Evolutionary conservation across 768 basidiomycete species (phyloP).

Genomic region (Boletus huronensis): DNA sequence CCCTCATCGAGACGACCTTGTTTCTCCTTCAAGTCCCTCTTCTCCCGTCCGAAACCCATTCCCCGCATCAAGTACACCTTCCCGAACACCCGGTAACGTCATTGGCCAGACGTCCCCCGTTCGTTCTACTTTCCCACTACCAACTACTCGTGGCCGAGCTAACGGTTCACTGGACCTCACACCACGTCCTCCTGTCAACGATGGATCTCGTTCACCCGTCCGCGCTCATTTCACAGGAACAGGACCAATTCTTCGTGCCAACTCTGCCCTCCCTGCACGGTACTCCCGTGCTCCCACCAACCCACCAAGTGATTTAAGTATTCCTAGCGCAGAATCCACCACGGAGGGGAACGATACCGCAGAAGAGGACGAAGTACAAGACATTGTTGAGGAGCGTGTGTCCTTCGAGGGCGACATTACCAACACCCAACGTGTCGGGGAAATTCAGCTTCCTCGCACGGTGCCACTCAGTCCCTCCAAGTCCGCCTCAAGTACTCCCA

Average conservation of each 20-base stretch:
- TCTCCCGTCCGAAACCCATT: constrained; percentile 29
- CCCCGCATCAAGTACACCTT: constrained; percentile 12
- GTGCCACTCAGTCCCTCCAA: constrained; percentile 44
- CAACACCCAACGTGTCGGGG: constrained; percentile 43
- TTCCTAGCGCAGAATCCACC: constrained; percentile 6
- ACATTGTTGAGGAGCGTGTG: constrained; percentile 28
- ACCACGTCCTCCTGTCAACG: constrained; percentile 9
- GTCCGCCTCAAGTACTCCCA: constrained; percentile 8
- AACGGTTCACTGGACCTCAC: constrained; percentile 28
- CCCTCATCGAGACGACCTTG: constrained; percentile 43
- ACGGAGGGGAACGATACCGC: constrained; percentile 27
- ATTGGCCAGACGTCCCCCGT: constrained; percentile 26
- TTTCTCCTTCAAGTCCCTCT: constrained; percentile 31
- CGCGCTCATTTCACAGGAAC: constrained; percentile 27
- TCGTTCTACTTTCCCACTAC: constrained; percentile 34
- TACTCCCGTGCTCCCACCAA: constrained; percentile 23
- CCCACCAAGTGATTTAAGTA: constrained; percentile 11
- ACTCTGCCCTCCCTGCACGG: constrained; percentile 39
- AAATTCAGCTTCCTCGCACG: constrained; percentile 52
- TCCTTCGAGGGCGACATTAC: constrained; percentile 34
- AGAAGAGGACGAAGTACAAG: constrained; percentile 24
- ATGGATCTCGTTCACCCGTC: constrained; percentile 26
- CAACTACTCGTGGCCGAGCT: constrained; percentile 21
- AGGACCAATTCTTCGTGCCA: constrained; percentile 39
- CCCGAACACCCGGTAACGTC: constrained; percentile 19